Percentiles rank a stretch among this genome's conserved stretches.
Conservation (phyloP, 2,329 filamentous ascomycete species). For the Ceratocystis huliohia region DNA sequence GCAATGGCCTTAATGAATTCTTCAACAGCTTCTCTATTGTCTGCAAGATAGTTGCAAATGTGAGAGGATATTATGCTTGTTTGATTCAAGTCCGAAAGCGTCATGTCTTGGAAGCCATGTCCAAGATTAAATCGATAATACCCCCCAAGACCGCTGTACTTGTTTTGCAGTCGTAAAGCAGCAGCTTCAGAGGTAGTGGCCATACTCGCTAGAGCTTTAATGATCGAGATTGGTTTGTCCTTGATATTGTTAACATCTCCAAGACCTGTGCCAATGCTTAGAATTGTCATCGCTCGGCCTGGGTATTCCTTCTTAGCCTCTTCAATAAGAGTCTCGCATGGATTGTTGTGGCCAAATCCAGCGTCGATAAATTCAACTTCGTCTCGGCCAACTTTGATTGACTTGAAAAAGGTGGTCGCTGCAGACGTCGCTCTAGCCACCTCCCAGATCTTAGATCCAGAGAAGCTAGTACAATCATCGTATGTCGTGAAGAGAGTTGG, state of each 20-base stretch:
- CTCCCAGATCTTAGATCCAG: conserved; percentile 26
- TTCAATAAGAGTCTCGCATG: conserved; percentile 25
- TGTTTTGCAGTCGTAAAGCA: conserved; percentile 8
- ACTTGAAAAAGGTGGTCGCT: conserved; percentile 27
- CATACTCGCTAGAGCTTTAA: not conserved
- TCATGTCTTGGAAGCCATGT: conserved; percentile 24
- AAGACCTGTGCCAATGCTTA: conserved; percentile 26
- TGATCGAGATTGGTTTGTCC: conserved; percentile 9
- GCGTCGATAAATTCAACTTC: conserved; percentile 26
- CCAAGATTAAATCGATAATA: conserved; percentile 27
- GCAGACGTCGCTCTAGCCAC: conserved; percentile 26
- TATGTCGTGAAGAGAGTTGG: conserved; percentile 25
- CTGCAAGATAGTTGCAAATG: conserved; percentile 23
- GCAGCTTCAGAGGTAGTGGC: not conserved
- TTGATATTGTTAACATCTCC: conserved; percentile 22
- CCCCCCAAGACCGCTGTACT: conserved; percentile 21
- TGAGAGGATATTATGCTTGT: conserved; percentile 23
- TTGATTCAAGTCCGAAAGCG: conserved; percentile 25
- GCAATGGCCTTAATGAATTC: too few relatives aligned
- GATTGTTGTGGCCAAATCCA: conserved; percentile 28
- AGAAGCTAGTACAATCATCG: conserved; percentile 22
- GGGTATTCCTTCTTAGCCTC: conserved; percentile 25
- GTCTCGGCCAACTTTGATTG: conserved; percentile 25
- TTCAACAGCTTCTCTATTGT: too few relatives aligned
- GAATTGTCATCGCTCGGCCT: conserved; percentile 18